Evolutionary conservation across 2,329 filamentous ascomycete species (phyloP).

Genomic region (Trichophaea hybrida): DNA sequence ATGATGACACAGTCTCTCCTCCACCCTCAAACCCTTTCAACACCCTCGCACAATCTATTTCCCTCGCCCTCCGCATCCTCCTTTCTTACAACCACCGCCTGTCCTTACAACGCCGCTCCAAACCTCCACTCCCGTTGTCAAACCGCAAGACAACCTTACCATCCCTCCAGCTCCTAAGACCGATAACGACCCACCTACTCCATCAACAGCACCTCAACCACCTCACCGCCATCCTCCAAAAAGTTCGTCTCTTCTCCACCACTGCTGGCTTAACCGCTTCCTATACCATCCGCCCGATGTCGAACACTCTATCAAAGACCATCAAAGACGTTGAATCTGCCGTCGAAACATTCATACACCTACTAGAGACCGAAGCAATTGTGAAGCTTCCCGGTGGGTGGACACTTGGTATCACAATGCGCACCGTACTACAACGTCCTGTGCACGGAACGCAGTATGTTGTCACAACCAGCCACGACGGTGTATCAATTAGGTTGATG

Average conservation of each 20-base stretch:
- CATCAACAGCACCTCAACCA: slow-evolving; percentile 20
- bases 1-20: slow-evolving; percentile 26
- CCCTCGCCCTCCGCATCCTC: slow-evolving; percentile 57
- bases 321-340: slow-evolving; percentile 31
- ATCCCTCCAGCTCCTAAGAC: slow-evolving; percentile 45
- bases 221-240: slow-evolving; percentile 18
- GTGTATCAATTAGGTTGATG: slow-evolving; percentile 25
- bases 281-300: slow-evolving; percentile 19
- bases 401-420: slow-evolving; percentile 24
- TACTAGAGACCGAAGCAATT: slow-evolving; percentile 34
- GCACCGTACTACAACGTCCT: slow-evolving; percentile 21
- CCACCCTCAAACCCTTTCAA: slow-evolving; percentile 32
- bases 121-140: slow-evolving; percentile 44
- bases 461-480: slow-evolving; percentile 26
- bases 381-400: slow-evolving; percentile 30
- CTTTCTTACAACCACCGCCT: slow-evolving; percentile 66
- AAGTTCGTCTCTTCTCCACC: slow-evolving; percentile 23
- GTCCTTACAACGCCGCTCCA: slow-evolving; percentile 54
- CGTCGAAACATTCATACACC: slow-evolving; percentile 33
- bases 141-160: slow-evolving; percentile 37
- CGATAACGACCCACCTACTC: slow-evolving; percentile 32
- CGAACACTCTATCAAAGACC: slow-evolving; percentile 21
- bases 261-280: slow-evolving; percentile 20
- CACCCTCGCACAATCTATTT: slow-evolving; percentile 48
- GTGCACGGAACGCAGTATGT: slow-evolving; percentile 24